Conservation (phyloP, 2,329 filamentous ascomycete genomes). For the Aspergillus tanneri region DNA sequence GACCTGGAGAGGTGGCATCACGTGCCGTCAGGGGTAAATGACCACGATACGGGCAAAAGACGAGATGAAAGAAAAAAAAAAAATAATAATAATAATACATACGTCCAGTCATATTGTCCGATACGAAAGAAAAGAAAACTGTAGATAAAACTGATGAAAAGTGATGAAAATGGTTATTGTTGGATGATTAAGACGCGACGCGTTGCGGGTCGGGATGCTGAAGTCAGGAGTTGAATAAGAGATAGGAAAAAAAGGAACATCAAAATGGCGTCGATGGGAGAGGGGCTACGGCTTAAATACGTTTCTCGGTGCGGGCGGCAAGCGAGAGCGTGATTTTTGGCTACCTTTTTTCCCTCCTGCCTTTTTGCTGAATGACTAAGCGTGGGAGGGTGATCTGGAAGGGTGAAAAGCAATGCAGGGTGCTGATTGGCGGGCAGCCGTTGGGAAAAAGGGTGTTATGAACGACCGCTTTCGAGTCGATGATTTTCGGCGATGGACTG, state of each 20-base stretch:
- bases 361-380: constrained; percentile 27
- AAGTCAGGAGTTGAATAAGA: constrained; percentile 13
- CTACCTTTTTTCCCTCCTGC: constrained; percentile 2
- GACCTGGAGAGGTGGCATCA: constrained; percentile 20
- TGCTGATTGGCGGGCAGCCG: constrained; percentile 36
- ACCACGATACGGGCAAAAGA: constrained; percentile 6
- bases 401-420: constrained; percentile 23
- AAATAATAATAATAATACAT: constrained; percentile 26
- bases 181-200: constrained; percentile 16
- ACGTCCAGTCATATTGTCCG: constrained; percentile 44
- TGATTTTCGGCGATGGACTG: constrained; percentile 19
- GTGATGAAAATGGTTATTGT: constrained; percentile 20
- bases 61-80: constrained; percentile 2
- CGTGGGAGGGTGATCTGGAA: constrained; percentile 22
- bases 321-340: constrained; percentile 20
- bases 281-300: constrained; percentile 33
- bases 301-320: constrained; percentile 19
- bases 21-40: constrained; percentile 25
- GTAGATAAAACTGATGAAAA: constrained; percentile 16
- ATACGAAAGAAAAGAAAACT: constrained; percentile 7
- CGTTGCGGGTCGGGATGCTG: constrained; percentile 16
- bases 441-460: constrained; percentile 40
- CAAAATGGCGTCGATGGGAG: constrained; percentile 14
- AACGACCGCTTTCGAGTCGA: constrained; percentile 39
- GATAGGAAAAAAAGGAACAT: constrained; percentile 20